These are phyloP conservation scores for Acanthochlamys bracteata DNA, from an alignment of 106 monocot genomes.

Conservation along the genomic window DNA sequence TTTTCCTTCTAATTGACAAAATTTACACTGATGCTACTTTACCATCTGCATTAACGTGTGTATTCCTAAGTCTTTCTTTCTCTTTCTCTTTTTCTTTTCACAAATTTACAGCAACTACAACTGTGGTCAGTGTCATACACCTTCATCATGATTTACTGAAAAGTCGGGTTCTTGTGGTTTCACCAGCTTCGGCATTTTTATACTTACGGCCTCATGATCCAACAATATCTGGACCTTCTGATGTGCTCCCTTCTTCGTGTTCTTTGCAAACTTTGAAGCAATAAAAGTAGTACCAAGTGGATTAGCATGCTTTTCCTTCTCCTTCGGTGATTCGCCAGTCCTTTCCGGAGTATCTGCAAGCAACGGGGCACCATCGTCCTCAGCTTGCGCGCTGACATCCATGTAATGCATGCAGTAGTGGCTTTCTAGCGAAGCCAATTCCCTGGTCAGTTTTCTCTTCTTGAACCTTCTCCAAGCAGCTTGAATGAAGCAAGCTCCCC, in stretches of 20 bases:
- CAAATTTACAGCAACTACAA: background rate
- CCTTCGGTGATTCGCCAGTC: constrained; percentile 6
- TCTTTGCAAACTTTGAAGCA: constrained; percentile 68
- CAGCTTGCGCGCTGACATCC: constrained; percentile 4
- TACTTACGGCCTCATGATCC: constrained; percentile 20
- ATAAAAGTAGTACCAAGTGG: constrained; percentile 55
- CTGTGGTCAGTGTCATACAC: background rate
- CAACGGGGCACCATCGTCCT: constrained; percentile 14
- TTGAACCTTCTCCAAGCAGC: constrained; percentile 61
- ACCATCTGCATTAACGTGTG: too few relatives aligned
- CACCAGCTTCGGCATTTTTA: constrained; percentile 72
- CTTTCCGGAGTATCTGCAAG: constrained; percentile 1
- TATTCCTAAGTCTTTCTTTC: background rate
- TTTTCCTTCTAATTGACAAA: too few relatives aligned
- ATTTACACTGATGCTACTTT: too few relatives aligned
- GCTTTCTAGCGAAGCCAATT: constrained; percentile 51
- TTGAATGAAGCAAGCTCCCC: constrained; percentile 70
- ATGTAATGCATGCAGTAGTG: constrained; percentile 19
- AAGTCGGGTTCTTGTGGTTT: constrained; percentile 90
- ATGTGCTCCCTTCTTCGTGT: constrained; percentile 42
- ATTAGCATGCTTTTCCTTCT: background rate
- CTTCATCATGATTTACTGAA: constrained; percentile 35
- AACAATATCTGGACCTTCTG: constrained; percentile 16
- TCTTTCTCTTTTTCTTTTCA: background rate
- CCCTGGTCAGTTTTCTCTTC: constrained; percentile 59